Evolutionary conservation across 2,329 filamentous ascomycete species (phyloP), one percentile per base, ranked within the genome.

Genomic region (Trichoderma brevicompactum): DNA sequence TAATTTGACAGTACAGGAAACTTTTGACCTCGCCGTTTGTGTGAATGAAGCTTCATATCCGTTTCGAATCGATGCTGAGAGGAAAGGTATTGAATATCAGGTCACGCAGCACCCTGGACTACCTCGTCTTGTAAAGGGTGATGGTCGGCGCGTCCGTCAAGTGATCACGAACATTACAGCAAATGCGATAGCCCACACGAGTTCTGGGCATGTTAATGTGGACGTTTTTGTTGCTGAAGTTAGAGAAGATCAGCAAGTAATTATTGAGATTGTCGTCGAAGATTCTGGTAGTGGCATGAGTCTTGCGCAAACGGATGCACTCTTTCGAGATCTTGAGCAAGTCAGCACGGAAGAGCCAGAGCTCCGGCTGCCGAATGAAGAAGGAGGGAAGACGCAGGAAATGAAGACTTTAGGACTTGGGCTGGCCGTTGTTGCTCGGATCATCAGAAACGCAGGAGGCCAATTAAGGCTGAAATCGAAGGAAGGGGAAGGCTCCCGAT

Each of bases 361-460:
- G n/a, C 70, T 65, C 23, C 71, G 41, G 41, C 60, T 66, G 17
- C 53, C 46, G 36, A 61, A 40, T 0, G 70, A 73, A 53, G n/a
- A 76, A 46, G 65, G 73, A 17, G 72, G 75, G 2, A 72, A 76
- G 60, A 64, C 74, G 13, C 68, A 67, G 46, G 69, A 79, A 19
- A 67, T 74, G 17, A 77, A 79, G 55, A 88, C 87, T 0, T 77
- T 96, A 1, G 94, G 94, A 0, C 83, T 97, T 9, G 94, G 93
- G 0, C 82, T 97, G n/a, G 93, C 93, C 0, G 83, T 96, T 12
- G 93, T 96, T n/a, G 91, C 92, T 15, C 87, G 93, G 43, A 92
- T 92, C 41, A 83, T 97, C 38, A 86, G 89, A n/a, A 96, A 93
- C 72, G 95, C 96, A 91, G 89, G 94, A 66, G 94, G 93, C 0